Evolutionary conservation across 495 filamentous ascomycete species (phyloP), one percentile per base, ranked within the genome.

Genomic region (Tuber melanosporum): DNA sequence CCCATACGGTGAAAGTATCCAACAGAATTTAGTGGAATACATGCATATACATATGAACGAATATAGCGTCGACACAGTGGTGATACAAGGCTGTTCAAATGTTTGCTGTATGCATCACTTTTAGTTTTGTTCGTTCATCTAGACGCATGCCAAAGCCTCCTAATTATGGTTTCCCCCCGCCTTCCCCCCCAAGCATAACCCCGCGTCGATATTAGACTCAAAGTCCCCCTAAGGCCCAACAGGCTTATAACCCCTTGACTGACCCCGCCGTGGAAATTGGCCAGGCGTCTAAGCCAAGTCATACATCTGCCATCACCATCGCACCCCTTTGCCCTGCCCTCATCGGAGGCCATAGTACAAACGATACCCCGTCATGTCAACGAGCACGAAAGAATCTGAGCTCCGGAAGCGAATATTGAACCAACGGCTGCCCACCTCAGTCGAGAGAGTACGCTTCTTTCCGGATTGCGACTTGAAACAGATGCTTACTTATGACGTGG

Each of bases 11-110:
- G 45, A 57, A 26, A 26, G 49, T 6, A 57, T 26, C 49, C 49
- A 26, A 57, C 22, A 26, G 49, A n/a, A 57, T 14, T 26, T 14
- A 26, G 49, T 26, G 22, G 49, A 57, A 57, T 26, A 57, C 22
- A 57, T 26, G 39, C 2, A 41, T 41, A 41, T 1, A 41, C 3
- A 57, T 26, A 26, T 57, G 49, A n/a, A 57, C 22, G 49, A 26
- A n/a, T 22, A 57, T 26, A 57, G n/a, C 26, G 26, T 14, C 49
- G 22, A 22, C 49, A 32, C n/a, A 66, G 57, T 17, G 26, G 57
- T 17, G 57, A 66, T 66, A 66, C 57, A 66, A 66, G 57, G 57
- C 57, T 66, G 57, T 36, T 36, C 57, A 36, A 66, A 66, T 36
- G 3, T 36, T 66, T 36, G 57, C 22, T 52, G 49, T 57, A 26